Conservation (phyloP, 2,329 filamentous ascomycete species). For the Talaromyces funiculosus region DNA sequence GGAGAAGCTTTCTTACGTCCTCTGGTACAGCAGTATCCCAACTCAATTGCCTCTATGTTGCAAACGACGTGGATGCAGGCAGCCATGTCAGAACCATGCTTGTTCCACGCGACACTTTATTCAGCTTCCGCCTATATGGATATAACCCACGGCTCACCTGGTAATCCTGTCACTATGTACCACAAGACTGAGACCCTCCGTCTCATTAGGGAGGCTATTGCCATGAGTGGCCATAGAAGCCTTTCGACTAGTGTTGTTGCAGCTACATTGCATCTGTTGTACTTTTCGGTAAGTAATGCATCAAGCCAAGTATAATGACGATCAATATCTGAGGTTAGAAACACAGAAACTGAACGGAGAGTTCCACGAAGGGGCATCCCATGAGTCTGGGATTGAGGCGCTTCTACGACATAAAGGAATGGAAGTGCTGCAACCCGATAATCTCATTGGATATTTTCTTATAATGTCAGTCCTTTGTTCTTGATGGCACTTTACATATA, state of each 20-base stretch:
- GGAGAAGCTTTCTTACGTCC: not conserved
- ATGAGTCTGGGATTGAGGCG: slow-evolving; percentile 8
- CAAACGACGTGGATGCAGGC: slow-evolving; percentile 5
- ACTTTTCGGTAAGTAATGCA: slow-evolving; percentile 7
- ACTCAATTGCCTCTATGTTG: slow-evolving; percentile 4
- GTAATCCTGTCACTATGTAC: slow-evolving; percentile 1
- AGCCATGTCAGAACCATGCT: slow-evolving; percentile 5
- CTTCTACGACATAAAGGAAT: slow-evolving; percentile 9
- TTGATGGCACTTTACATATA: not conserved
- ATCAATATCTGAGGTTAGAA: not conserved
- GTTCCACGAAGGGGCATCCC: slow-evolving; percentile 2
- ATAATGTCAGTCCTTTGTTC: slow-evolving; percentile 2
- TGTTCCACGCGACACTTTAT: slow-evolving; percentile 9
- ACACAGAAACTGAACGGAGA: slow-evolving; percentile 9
- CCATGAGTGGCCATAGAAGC: not conserved
- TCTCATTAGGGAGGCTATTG: not conserved
- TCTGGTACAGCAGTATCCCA: not conserved
- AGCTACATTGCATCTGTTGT: not conserved
- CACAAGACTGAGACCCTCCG: slow-evolving; percentile 6
- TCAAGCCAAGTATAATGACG: not conserved
- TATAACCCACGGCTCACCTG: not conserved
- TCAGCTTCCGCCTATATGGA: slow-evolving; percentile 4
- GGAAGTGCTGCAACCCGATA: slow-evolving; percentile 1
- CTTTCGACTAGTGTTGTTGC: not conserved
- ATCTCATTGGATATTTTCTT: slow-evolving; percentile 11